Evolutionary conservation across 805 yeast species (phyloP).

Genomic region (Candida yuanshanica): DNA sequence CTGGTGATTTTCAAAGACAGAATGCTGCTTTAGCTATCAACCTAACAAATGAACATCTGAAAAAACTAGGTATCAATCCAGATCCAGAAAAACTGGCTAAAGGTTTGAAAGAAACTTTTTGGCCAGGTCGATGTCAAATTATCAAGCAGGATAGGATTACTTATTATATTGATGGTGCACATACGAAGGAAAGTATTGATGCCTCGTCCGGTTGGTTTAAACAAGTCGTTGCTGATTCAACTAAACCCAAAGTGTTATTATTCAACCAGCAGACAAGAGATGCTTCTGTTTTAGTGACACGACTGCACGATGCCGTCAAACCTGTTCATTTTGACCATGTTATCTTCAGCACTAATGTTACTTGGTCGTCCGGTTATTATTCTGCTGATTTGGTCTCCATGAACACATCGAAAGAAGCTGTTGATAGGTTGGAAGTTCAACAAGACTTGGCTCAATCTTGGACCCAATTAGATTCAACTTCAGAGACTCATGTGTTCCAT

Average conservation of each 20-base stretch:
- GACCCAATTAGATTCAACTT: conserved; percentile 43
- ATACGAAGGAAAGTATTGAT: conserved; percentile 78
- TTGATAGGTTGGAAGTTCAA: conserved; percentile 79
- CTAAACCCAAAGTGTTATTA: conserved; percentile 45
- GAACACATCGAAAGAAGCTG: conserved; percentile 73
- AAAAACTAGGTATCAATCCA: conserved; percentile 37
- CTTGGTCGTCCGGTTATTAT: conserved; percentile 81
- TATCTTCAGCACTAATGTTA: conserved; percentile 84
- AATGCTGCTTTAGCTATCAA: conserved; percentile 88
- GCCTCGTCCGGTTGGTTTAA: conserved; percentile 83
- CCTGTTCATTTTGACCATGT: conserved; percentile 61
- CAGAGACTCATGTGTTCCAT: conserved; percentile 49
- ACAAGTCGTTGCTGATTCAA: conserved; percentile 27
- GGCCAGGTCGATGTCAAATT: conserved; percentile 97
- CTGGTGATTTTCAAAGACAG: conserved; percentile 76
- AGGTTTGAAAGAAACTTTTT: conserved; percentile 64
- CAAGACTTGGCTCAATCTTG: conserved; percentile 67
- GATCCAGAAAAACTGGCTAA: conserved; percentile 21
- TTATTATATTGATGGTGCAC: conserved; percentile 97
- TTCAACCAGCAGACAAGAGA: conserved; percentile 96
- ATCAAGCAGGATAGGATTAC: conserved; percentile 40
- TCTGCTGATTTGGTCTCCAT: conserved; percentile 79
- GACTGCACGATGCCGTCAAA: conserved; percentile 40
- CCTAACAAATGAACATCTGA: conserved; percentile 57
- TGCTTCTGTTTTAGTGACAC: conserved; percentile 55